phyloP scores from a whole-genome alignment of 2,329 filamentous ascomycete species.

The Stachybotrys elegans region DNA sequence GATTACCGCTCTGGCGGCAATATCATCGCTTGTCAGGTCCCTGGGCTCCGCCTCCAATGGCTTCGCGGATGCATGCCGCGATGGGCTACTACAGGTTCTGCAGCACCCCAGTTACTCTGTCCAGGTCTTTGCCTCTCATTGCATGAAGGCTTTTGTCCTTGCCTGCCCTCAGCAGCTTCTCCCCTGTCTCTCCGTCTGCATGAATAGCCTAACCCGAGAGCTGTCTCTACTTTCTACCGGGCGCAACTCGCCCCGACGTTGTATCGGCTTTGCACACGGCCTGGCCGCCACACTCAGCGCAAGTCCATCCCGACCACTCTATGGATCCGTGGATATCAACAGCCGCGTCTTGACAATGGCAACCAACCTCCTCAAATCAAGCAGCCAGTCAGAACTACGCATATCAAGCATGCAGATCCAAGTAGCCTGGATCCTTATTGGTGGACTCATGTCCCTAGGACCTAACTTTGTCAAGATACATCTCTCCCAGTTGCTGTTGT shows the following conservation, averaged over 20 bases:
- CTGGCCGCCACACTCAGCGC: conserved; percentile 87
- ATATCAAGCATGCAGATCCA: conserved; percentile 94
- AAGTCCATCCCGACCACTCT: conserved; percentile 79
- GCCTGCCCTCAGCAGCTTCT: conserved; percentile 90
- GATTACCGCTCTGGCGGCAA: conserved; percentile 70
- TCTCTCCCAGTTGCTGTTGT: conserved; percentile 81
- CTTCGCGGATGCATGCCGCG: conserved; percentile 78
- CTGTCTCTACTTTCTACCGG: conserved; percentile 70
- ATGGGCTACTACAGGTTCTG: conserved; percentile 82
- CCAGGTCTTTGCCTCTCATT: conserved; percentile 82
- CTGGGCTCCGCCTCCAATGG: conserved; percentile 77
- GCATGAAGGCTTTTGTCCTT: conserved; percentile 79
- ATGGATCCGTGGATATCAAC: conserved; percentile 94
- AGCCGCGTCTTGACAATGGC: conserved; percentile 87
- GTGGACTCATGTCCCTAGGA: conserved; percentile 91
- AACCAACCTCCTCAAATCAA: conserved; percentile 86
- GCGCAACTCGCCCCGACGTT: conserved; percentile 74
- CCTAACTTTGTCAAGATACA: conserved; percentile 99
- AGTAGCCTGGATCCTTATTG: conserved; percentile 95
- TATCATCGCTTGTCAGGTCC: conserved; percentile 71
- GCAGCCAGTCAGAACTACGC: conserved; percentile 82
- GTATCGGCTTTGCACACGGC: conserved; percentile 86
- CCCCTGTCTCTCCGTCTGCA: conserved; percentile 87
- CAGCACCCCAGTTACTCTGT: conserved; percentile 96
- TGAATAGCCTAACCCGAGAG: conserved; percentile 90